Percentiles rank a stretch among this genome's conserved stretches.
These are phyloP conservation scores for Volvox carteri DNA, from an alignment of 163 green algal species.

Conservation along the genomic window DNA sequence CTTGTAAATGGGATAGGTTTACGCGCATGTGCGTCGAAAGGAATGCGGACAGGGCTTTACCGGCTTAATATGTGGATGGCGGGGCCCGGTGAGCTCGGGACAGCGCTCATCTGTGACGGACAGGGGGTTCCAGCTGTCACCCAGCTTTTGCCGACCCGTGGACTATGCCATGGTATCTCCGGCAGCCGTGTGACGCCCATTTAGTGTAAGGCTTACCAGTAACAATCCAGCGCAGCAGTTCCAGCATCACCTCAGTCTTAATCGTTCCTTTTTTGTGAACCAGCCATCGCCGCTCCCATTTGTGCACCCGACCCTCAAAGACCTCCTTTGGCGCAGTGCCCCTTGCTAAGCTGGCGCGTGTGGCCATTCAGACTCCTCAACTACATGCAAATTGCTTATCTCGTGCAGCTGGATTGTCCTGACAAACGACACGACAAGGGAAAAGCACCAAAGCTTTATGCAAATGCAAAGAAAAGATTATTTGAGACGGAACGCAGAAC, in stretches of 20 bases:
- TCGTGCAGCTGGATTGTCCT: too few relatives aligned
- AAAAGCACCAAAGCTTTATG: too few relatives aligned
- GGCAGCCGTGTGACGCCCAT: too few relatives aligned
- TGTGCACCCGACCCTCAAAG: slow-evolving; percentile 56
- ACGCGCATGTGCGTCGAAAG: neutral
- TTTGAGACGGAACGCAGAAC: too few relatives aligned
- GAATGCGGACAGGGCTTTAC: slow-evolving; percentile 1
- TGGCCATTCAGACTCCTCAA: slow-evolving; percentile 24
- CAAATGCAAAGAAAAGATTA: too few relatives aligned
- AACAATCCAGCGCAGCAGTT: slow-evolving; percentile 57
- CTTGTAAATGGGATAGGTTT: neutral
- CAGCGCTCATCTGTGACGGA: slow-evolving; percentile 47
- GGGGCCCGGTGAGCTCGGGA: slow-evolving; percentile 30
- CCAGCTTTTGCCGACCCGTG: too few relatives aligned
- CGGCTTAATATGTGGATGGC: slow-evolving; percentile 37
- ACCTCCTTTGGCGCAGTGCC: slow-evolving; percentile 22
- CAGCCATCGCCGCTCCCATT: slow-evolving; percentile 54
- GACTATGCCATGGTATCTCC: too few relatives aligned
- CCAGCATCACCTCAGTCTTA: slow-evolving; percentile 51
- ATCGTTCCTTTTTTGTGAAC: slow-evolving; percentile 38
- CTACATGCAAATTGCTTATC: neutral
- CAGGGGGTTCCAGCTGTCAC: too few relatives aligned
- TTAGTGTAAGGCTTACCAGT: slow-evolving; percentile 57
- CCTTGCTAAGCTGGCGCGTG: neutral
- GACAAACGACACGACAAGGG: too few relatives aligned